These are phyloP conservation scores for Brasilioporus rufonigricans DNA, from an alignment of 768 basidiomycete species.

Conservation along the genomic window DNA sequence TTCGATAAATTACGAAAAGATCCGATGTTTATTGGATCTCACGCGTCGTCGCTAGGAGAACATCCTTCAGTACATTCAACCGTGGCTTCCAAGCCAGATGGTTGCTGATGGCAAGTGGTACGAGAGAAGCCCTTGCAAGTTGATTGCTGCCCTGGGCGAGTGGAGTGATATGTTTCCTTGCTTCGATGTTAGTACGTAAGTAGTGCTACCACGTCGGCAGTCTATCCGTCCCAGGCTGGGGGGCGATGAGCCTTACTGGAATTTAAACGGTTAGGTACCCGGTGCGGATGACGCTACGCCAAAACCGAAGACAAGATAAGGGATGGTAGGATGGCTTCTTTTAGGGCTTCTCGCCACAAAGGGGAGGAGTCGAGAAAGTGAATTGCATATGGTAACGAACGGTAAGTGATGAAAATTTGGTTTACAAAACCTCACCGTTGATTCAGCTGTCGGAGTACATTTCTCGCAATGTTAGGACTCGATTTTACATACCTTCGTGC, in stretches of 20 bases:
- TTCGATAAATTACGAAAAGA: too few species aligned
- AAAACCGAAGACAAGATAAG: neutral
- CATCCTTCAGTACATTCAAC: too few species aligned
- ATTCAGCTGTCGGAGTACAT: neutral
- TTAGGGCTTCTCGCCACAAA: neutral
- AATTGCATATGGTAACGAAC: neutral
- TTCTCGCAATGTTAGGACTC: neutral
- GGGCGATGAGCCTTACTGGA: neutral
- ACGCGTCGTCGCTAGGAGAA: too few species aligned
- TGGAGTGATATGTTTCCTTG: neutral
- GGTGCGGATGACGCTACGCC: neutral
- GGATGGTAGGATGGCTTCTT: neutral
- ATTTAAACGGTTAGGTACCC: neutral
- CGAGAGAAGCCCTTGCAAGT: neutral
- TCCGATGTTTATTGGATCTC: too few species aligned
- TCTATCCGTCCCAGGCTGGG: neutral
- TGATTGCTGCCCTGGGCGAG: neutral
- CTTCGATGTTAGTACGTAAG: neutral
- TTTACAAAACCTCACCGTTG: neutral
- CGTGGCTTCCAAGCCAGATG: too few species aligned
- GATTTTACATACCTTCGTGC: neutral
- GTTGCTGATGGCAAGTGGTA: neutral
- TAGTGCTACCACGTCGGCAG: neutral
- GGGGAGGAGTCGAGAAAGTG: neutral
- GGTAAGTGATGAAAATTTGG: neutral